Base-by-base conservation (phyloP, 495 filamentous ascomycete genomes). In the Talaromyces proteolyticus region DNA sequence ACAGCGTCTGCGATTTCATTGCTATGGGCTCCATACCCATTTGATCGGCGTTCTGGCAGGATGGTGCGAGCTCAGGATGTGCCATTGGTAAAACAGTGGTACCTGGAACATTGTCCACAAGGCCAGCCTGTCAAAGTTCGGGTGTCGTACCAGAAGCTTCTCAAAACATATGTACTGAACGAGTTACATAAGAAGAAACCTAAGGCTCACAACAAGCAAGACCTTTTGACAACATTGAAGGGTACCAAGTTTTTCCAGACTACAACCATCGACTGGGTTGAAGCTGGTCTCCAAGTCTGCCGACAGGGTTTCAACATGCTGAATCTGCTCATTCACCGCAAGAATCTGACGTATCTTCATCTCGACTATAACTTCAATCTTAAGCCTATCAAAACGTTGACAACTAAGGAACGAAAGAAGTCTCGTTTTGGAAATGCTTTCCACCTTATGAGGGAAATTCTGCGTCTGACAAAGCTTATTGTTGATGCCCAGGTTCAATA, bases 331-430 rank as follows among this genome's bases (percentile, higher is more conserved):
- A 99, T 99, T 57, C 94, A 99, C 64, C 81, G 94, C 52, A 99
- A 99, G 80, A 97, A 97, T 64, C 73, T 99, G 51, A 99, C 94
- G 5, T 99, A 99, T 68, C 80, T 99, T 37, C 94, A 99, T 76
- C 78, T 99, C 21, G 94, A 99, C 59, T 99, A 97, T 73, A 99
- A 99, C 71, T 99, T 99, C 76, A 99, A 99, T 70, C 64, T 99
- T 62, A 99, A 99, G 72, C 94, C 94, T 7, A 92, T 99, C 53
- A 99, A 99, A 69, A 99, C 94, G 0, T 64, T 99, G 64, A 99
- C 94, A 0, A 99, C 93, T 17, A 99, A 99, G 69, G 94, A 99
- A 74, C 87, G 94, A 44, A 99, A 99, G 77, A 99, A 99, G 81
- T 97, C 93, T 20, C 87, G 94, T 40, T 99, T 99, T 58, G 94